Evolutionary conservation across 192 early-diverging fungal genomes (phyloP).

Genomic region (Backusella circina): DNA sequence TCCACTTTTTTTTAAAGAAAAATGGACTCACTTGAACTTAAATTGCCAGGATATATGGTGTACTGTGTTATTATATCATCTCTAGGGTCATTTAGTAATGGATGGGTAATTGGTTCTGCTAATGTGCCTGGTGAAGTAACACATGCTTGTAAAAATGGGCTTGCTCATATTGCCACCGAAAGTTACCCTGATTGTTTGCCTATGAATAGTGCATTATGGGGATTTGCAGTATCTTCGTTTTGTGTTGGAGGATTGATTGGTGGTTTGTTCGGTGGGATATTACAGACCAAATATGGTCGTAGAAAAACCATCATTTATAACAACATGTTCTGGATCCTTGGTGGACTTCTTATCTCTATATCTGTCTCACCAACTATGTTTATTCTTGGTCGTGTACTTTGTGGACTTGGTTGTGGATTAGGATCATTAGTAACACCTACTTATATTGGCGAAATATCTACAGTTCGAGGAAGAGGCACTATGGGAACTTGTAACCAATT

Average conservation of each 20-base stretch:
- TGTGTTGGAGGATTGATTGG: conserved; percentile 55
- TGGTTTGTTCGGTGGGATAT: conserved; percentile 46
- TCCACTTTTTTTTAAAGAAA: not conserved
- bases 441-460: conserved; percentile 80
- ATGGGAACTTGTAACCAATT: conserved; percentile 75
- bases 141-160: conserved; percentile 12
- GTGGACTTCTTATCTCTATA: conserved; percentile 59
- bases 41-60: conserved; percentile 39
- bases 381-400: conserved; percentile 68
- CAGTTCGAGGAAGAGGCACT: conserved; percentile 61
- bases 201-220: conserved; percentile 30
- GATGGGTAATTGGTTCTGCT: conserved; percentile 43
- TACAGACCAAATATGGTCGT: conserved; percentile 47
- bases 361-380: conserved; percentile 60
- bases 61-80: conserved; percentile 33
- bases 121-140: conserved; percentile 40
- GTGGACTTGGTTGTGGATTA: conserved; percentile 72
- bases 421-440: conserved; percentile 54
- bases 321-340: conserved; percentile 66
- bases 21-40: conserved; percentile 41
- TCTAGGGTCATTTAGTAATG: conserved; percentile 37
- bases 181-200: conserved; percentile 29
- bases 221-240: conserved; percentile 42
- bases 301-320: conserved; percentile 56
- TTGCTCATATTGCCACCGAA: not conserved